Percentiles rank a stretch among this genome's conserved stretches.
Conservation (phyloP, 495 filamentous ascomycete genomes). For the Hypoxylon perforatum region DNA sequence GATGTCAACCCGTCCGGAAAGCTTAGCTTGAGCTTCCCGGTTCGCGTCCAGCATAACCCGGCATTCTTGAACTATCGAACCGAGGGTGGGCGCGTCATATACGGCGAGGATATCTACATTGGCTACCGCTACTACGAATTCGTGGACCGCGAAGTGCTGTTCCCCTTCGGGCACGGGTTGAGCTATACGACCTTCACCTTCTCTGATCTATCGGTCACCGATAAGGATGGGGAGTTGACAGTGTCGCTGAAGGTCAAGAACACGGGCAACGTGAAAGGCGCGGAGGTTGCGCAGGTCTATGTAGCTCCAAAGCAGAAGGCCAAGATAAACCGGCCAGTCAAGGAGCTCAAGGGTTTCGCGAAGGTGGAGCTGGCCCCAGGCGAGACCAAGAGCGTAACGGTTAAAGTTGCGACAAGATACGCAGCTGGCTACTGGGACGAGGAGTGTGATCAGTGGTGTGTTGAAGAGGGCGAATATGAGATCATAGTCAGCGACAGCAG, state of each 20-base stretch:
- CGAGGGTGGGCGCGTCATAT: constrained; percentile 75
- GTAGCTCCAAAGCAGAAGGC: constrained; percentile 56
- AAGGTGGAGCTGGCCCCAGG: constrained; percentile 74
- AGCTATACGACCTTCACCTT: constrained; percentile 77
- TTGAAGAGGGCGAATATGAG: constrained; percentile 72
- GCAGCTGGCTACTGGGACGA: constrained; percentile 79
- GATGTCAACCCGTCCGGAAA: constrained; percentile 74
- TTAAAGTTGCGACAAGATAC: constrained; percentile 68
- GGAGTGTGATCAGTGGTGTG: constrained; percentile 71
- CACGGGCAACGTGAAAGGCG: constrained; percentile 70
- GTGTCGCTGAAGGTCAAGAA: constrained; percentile 61
- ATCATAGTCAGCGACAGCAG: constrained; percentile 66
- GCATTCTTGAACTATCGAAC: constrained; percentile 78
- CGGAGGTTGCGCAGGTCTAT: constrained; percentile 75
- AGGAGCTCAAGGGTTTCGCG: constrained; percentile 78
- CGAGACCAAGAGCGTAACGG: constrained; percentile 67
- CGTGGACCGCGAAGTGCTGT: constrained; percentile 67
- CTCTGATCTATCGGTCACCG: constrained; percentile 58
- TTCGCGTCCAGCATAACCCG: constrained; percentile 75
- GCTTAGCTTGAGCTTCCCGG: constrained; percentile 75
- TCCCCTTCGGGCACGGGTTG: constrained; percentile 79
- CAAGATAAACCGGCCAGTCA: constrained; percentile 68
- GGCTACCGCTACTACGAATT: constrained; percentile 83
- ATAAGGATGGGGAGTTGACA: constrained; percentile 51
- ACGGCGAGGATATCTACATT: constrained; percentile 81